These are phyloP conservation scores for Debaryomyces sp. DNA, from an alignment of 1,139 yeast genomes.

Conservation along the genomic window DNA sequence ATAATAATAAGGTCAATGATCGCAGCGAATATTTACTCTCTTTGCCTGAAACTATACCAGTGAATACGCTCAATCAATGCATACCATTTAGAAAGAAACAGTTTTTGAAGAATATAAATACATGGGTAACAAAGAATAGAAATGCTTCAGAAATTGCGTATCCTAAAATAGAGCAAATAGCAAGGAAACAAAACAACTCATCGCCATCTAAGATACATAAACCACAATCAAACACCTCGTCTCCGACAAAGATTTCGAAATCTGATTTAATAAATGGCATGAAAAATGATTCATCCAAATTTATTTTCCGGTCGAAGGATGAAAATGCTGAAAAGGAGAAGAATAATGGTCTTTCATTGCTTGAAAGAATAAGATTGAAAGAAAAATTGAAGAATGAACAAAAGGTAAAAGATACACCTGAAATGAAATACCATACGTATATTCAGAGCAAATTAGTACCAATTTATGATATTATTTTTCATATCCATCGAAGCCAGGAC, in stretches of 20 bases:
- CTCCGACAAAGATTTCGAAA: conserved; percentile 15
- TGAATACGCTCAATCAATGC: conserved; percentile 5
- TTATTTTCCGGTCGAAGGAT: conserved; percentile 29
- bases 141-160: conserved; percentile 8
- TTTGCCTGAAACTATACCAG: conserved; percentile 1
- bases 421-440: conserved; percentile 37
- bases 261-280: conserved; percentile 16
- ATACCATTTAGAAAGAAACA: conserved; percentile 51
- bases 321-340: conserved; percentile 23
- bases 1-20: neutral
- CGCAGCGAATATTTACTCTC: conserved; percentile 4
- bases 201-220: conserved; percentile 15
- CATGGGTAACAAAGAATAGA: conserved; percentile 51
- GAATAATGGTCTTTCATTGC: conserved; percentile 37
- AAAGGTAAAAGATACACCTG: conserved; percentile 25
- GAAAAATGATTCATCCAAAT: conserved; percentile 35
- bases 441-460: conserved; percentile 44
- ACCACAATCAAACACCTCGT: conserved; percentile 13
- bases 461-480: conserved; percentile 41
- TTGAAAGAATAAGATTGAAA: conserved; percentile 45
- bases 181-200: neutral
- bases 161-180: neutral
- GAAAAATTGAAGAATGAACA: conserved; percentile 26
- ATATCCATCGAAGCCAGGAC: conserved; percentile 20
- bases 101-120: conserved; percentile 60